Conservation (phyloP, 495 filamentous ascomycete genomes). For the Aspergillus egyptiacus region DNA sequence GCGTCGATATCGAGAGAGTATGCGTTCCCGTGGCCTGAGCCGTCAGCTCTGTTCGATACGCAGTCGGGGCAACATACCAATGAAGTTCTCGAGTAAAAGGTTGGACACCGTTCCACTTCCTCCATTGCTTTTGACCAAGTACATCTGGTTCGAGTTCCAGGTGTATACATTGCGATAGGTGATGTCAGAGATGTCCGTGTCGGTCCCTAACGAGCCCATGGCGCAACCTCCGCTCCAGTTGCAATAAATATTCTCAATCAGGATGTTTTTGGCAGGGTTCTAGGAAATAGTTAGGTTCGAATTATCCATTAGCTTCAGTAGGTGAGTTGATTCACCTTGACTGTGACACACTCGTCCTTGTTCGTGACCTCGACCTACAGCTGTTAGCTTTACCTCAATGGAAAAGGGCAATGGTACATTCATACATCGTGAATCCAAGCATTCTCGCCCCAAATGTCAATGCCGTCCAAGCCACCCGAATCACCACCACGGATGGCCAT, state of each 20-base stretch:
- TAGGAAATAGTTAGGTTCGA: constrained; percentile 5
- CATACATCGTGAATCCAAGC: constrained; percentile 48
- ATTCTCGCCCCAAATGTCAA: constrained; percentile 47
- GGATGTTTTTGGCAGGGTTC: constrained; percentile 43
- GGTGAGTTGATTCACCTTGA: constrained; percentile 30
- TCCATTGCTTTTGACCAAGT: constrained; percentile 57
- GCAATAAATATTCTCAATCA: constrained; percentile 53
- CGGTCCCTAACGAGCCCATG: constrained; percentile 42
- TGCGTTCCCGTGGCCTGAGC: constrained; percentile 42
- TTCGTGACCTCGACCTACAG: constrained; percentile 48
- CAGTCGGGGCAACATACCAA: constrained; percentile 26
- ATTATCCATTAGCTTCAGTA: too few relatives aligned
- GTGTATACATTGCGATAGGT: constrained; percentile 49
- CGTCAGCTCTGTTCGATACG: background rate
- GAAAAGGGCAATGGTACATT: background rate
- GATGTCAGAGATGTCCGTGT: constrained; percentile 40
- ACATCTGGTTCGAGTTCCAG: constrained; percentile 53
- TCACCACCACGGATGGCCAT: constrained; percentile 49
- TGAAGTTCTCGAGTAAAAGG: constrained; percentile 41
- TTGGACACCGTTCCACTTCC: constrained; percentile 49
- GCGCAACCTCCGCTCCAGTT: constrained; percentile 52
- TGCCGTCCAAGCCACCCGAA: constrained; percentile 44
- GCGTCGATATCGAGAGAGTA: constrained; percentile 52
- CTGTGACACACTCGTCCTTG: constrained; percentile 51
- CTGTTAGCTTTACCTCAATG: background rate